Evolutionary conservation across 495 filamentous ascomycete species (phyloP).

Genomic region (Amphirosellinia nigrospora): DNA sequence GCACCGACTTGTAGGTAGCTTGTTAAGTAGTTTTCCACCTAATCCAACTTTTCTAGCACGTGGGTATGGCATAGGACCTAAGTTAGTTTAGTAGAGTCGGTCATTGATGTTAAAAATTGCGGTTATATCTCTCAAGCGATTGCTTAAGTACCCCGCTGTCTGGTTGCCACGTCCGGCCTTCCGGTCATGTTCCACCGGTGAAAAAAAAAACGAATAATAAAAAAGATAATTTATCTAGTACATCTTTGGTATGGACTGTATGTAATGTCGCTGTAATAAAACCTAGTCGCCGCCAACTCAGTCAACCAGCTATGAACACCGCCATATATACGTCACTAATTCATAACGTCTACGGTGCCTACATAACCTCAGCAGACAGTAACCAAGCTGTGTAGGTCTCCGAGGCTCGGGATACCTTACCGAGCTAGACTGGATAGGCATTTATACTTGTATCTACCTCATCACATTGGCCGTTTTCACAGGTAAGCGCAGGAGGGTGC

Average conservation of each 20-base stretch:
- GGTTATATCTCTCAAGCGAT: not conserved
- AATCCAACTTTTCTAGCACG: constrained; percentile 16
- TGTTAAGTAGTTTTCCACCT: not conserved
- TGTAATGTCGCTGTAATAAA: not conserved
- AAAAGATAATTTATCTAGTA: not conserved
- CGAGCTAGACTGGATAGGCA: not conserved
- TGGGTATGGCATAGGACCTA: constrained; percentile 8
- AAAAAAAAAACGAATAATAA: not conserved
- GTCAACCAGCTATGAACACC: not conserved
- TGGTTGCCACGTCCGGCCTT: not conserved
- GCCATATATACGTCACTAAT: constrained; percentile 6
- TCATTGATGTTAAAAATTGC: too few species aligned
- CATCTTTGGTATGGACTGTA: not conserved
- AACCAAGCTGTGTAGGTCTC: not conserved
- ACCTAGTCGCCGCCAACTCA: not conserved
- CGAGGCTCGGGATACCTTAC: constrained; percentile 4
- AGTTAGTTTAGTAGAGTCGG: not conserved
- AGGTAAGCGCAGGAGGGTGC: not conserved
- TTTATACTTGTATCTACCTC: not conserved
- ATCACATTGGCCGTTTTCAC: not conserved
- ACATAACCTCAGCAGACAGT: not conserved
- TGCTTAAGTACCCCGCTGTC: not conserved
- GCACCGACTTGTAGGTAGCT: too few species aligned
- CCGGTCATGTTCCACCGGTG: not conserved
- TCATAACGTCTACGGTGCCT: not conserved